Percentiles rank a stretch among this genome's conserved stretches.
phyloP scores from a whole-genome alignment of 2,329 filamentous ascomycete genomes.

The Aotearoamyces nothofagi region DNA sequence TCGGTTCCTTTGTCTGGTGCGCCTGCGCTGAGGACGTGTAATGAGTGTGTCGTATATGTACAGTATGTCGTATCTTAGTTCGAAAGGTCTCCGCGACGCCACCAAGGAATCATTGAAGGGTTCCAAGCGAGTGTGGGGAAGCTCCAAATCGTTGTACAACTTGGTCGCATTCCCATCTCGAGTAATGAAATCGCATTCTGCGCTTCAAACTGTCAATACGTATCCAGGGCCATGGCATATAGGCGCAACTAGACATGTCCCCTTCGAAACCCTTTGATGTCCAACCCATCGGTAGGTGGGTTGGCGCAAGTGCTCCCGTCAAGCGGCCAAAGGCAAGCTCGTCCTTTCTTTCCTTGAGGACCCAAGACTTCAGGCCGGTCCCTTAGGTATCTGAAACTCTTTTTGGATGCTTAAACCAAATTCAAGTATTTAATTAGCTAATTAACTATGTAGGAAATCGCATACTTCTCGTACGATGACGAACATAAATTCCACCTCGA shows the following conservation, averaged over 20 bases:
- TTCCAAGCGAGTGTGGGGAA: neutral
- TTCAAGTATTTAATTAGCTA: neutral
- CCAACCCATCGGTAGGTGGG: slow-evolving; percentile 55
- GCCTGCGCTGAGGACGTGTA: too few species aligned
- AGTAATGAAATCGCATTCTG: too few species aligned
- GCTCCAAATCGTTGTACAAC: neutral
- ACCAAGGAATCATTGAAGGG: too few species aligned
- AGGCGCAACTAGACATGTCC: neutral
- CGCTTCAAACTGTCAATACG: too few species aligned
- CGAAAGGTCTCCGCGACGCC: too few species aligned
- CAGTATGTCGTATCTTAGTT: too few species aligned
- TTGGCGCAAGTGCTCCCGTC: slow-evolving; percentile 52
- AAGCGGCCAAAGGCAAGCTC: slow-evolving; percentile 55
- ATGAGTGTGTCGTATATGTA: too few species aligned
- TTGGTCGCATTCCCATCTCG: too few species aligned
- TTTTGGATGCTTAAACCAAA: slow-evolving; percentile 1
- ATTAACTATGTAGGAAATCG: slow-evolving; percentile 52
- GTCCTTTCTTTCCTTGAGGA: slow-evolving; percentile 5
- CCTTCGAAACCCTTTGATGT: slow-evolving; percentile 37
- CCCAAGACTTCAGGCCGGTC: too few species aligned
- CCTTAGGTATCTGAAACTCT: neutral
- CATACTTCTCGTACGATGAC: slow-evolving; percentile 86
- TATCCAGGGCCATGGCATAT: too few species aligned
- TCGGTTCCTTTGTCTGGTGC: too few species aligned
- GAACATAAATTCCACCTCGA: slow-evolving; percentile 63